Conservation (phyloP, 176 grass and related monocot genomes). For the Triticum dicoccoides region DNA sequence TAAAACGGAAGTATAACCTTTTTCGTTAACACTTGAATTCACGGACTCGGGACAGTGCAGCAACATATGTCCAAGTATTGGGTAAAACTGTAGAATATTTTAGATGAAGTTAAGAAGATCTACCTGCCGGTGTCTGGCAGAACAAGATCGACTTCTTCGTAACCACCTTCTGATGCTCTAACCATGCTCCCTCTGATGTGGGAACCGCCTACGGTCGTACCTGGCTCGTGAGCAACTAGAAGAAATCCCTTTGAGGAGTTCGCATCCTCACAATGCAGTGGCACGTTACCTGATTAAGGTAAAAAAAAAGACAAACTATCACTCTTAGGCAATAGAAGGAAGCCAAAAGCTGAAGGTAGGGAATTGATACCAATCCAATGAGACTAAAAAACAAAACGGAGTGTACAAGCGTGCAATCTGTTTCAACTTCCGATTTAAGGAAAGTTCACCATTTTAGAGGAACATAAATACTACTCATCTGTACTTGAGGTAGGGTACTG, state of each 20-base stretch:
- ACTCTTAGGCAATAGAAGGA: background rate
- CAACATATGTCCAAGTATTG: background rate
- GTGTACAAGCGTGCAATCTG: background rate
- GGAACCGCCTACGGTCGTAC: constrained; percentile 70
- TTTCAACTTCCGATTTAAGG: background rate
- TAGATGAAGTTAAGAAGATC: background rate
- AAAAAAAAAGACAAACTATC: background rate
- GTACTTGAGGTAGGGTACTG: constrained; percentile 35
- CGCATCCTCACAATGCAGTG: constrained; percentile 47
- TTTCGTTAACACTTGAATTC: background rate
- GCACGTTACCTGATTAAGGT: constrained; percentile 40
- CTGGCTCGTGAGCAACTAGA: constrained; percentile 89
- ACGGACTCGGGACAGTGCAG: background rate
- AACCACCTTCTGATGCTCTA: constrained; percentile 88
- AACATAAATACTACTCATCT: background rate
- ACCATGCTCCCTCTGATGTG: constrained; percentile 99
- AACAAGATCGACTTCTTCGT: constrained; percentile 94
- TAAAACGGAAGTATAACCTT: background rate
- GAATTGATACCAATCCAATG: background rate
- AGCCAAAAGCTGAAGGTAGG: background rate
- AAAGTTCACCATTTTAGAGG: background rate
- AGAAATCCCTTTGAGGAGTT: constrained; percentile 68
- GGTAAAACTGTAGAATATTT: constrained; percentile 15
- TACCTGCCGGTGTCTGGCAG: constrained; percentile 86
- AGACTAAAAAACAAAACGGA: background rate